Evolutionary conservation across 2,329 filamentous ascomycete genomes (phyloP), one percentile per base, ranked within the genome.

Genomic region (Colletotrichum abscissum): DNA sequence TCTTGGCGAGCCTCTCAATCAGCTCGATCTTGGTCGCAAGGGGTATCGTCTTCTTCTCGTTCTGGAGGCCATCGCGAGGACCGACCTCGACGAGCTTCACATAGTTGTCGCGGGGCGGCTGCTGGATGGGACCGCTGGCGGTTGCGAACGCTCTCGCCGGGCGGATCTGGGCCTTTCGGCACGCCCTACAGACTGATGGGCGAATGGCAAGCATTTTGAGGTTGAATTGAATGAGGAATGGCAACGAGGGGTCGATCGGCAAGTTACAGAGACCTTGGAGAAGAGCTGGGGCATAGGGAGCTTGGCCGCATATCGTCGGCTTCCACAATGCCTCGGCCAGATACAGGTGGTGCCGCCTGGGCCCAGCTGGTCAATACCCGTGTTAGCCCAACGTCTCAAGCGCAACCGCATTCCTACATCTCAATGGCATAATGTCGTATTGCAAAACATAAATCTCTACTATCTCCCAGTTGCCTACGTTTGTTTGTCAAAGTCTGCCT

Each of bases 11-110:
- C 73, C 90, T 86, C 76, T 92, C 88, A 52, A 97, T 93, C 66
- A 97, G 83, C 76, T 95, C 90, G 68, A 96, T 89, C 82, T 97
- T 97, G 2, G 92, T 95, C 7, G 88, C 86, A 12, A 94, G 85
- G 0, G 93, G 86, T 75, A 97, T 92, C 33, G 87, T 87, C 75
- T 86, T 89, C 83, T 93, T 93, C 85, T 97, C 93, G 80, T 97
- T 97, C 81, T 97, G 94, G 66, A 97, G 84, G n/a, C 94, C 94
- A 85, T 97, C 94, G 76, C 94, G 88, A 42, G 94, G 94, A 9
- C 94, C 94, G 75, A 97, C 94, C 84, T 97, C 94, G 74, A 97
- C 92, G 52, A 97, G 91, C 82, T 86, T 88, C 74, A 91, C 87
- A 72, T 78, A 81, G 78, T 85, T 87, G 79, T 86, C 84, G 72